Conservation (phyloP, 129 eudicot genomes). For the Ambrosia artemisiifolia region DNA sequence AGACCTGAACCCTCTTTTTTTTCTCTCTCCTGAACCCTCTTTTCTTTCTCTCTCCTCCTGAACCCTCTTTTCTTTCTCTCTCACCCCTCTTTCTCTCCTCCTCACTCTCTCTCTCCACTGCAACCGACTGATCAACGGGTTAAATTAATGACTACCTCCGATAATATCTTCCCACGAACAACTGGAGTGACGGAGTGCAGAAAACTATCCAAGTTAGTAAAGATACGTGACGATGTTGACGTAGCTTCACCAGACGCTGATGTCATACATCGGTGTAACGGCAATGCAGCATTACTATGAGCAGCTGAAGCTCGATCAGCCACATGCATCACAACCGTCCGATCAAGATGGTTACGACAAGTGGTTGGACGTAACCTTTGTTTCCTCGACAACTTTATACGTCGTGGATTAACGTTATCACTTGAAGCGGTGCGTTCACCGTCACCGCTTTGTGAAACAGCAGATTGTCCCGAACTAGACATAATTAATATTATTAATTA, state of each 20-base stretch:
- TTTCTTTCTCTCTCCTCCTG: no score
- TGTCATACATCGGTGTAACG: no score
- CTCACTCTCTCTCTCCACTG: no score
- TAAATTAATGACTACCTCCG: no score
- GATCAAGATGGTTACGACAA: conserved; percentile 20
- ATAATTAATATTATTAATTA: conserved; percentile 13
- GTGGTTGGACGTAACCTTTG: conserved; percentile 13
- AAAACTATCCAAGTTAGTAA: conserved; percentile 54
- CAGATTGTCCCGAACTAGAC: conserved; percentile 44
- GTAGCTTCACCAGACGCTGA: conserved; percentile 2
- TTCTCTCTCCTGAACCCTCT: no score
- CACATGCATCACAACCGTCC: conserved; percentile 16
- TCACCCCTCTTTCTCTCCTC: no score
- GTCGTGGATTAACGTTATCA: conserved; percentile 27
- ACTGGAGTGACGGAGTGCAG: conserved; percentile 51
- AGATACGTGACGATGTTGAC: not conserved
- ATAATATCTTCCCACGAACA: conserved; percentile 34
- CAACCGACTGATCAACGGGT: no score
- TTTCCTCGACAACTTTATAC: not conserved
- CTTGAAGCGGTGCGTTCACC: conserved; percentile 35
- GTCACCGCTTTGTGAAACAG: conserved; percentile 38
- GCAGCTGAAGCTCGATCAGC: conserved; percentile 29
- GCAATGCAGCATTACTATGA: no score
- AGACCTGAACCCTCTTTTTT: no score
- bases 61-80: no score